A percentile compares a stretch with the other conserved stretches of the same genome.
Conservation (phyloP, 495 filamentous ascomycete genomes). For the Sporormia fimetaria region DNA sequence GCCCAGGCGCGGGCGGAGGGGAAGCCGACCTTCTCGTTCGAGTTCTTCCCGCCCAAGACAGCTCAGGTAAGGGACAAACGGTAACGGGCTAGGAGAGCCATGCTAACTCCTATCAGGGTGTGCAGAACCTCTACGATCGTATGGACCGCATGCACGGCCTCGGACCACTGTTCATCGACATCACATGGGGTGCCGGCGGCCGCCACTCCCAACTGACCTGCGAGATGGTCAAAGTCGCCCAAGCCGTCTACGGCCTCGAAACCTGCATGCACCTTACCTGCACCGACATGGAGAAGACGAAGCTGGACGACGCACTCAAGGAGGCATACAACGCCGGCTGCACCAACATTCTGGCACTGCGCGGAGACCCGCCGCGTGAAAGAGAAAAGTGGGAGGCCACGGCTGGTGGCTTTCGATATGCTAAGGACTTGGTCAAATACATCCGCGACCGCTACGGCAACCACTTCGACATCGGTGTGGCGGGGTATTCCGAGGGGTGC, state of each 20-base stretch:
- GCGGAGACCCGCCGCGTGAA: constrained; percentile 91
- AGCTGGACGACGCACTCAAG: constrained; percentile 77
- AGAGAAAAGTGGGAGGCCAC: constrained; percentile 85
- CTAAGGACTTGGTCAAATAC: constrained; percentile 85
- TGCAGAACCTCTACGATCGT: constrained; percentile 97
- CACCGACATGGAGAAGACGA: constrained; percentile 90
- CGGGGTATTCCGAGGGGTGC: constrained; percentile 91
- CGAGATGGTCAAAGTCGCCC: constrained; percentile 95
- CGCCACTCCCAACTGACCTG: constrained; percentile 81
- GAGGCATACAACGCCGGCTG: constrained; percentile 91
- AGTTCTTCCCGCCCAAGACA: constrained; percentile 99
- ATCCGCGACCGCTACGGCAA: constrained; percentile 82
- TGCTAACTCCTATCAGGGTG: constrained; percentile 47
- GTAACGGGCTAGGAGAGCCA: background rate
- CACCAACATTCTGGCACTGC: constrained; percentile 91
- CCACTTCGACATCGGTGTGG: constrained; percentile 96
- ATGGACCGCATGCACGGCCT: constrained; percentile 98
- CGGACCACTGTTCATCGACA: constrained; percentile 90
- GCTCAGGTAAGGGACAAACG: constrained; percentile 46
- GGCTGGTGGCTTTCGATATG: constrained; percentile 79
- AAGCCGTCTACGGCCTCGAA: constrained; percentile 92
- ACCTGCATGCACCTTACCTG: constrained; percentile 99
- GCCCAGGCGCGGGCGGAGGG: constrained; percentile 63
- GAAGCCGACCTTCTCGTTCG: constrained; percentile 88
- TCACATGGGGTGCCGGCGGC: constrained; percentile 97